phyloP scores from a whole-genome alignment of 208 protist genomes.

The Wallacemonas collosoma region DNA sequence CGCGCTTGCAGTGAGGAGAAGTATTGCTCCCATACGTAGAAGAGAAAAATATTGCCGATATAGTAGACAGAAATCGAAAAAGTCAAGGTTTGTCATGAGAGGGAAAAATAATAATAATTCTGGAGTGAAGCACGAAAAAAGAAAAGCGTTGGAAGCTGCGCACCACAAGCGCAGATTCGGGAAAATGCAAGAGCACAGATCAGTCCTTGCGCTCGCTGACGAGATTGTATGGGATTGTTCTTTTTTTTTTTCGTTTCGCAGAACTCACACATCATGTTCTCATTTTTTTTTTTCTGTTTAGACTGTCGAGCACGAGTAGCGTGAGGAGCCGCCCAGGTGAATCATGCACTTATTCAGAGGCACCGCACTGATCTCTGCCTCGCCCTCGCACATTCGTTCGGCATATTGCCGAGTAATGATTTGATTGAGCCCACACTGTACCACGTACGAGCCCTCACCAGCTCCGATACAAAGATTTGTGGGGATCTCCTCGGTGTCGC shows the following conservation, averaged over 20 bases:
- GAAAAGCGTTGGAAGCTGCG: neutral
- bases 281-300: neutral
- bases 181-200: neutral
- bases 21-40: too few relatives aligned
- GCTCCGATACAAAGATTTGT: slow-evolving; percentile 17
- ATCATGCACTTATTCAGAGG: slow-evolving; percentile 43
- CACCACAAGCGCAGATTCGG: neutral
- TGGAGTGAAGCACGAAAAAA: slow-evolving; percentile 9
- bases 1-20: too few relatives aligned
- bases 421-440: slow-evolving; percentile 40
- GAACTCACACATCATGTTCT: too few relatives aligned
- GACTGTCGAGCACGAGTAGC: slow-evolving; percentile 5
- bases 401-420: slow-evolving; percentile 33
- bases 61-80: too few relatives aligned
- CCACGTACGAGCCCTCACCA: slow-evolving; percentile 12
- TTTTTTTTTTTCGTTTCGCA: slow-evolving; percentile 3
- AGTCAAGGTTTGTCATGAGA: too few relatives aligned
- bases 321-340: neutral
- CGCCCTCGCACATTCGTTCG: slow-evolving; percentile 32
- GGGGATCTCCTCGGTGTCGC: slow-evolving; percentile 6
- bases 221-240: neutral
- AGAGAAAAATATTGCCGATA: neutral
- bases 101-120: neutral
- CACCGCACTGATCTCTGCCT: slow-evolving; percentile 16
- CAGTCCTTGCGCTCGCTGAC: neutral